A percentile compares a stretch with the other conserved stretches of the same genome.
Conservation (phyloP, 345 rosid species). For the Syzygium jambos region DNA sequence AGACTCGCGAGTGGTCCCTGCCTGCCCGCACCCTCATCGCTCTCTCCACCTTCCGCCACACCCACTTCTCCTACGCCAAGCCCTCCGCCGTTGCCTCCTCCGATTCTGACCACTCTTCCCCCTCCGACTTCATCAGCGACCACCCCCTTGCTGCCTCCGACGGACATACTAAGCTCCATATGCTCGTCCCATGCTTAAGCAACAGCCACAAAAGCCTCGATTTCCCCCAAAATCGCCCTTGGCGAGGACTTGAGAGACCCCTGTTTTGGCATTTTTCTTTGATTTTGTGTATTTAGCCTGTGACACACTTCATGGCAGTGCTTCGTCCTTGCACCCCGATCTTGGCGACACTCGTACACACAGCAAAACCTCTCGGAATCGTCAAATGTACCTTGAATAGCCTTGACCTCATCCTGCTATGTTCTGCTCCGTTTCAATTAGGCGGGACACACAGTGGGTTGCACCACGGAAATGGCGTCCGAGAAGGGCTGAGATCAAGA, state of each 20-base stretch:
- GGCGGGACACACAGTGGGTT: background rate
- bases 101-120: conserved; percentile 75
- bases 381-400: no score
- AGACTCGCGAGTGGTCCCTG: conserved; percentile 88
- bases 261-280: no score
- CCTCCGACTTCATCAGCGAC: conserved; percentile 57
- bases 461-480: background rate
- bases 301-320: no score
- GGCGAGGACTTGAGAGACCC: no score
- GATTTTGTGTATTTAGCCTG: no score
- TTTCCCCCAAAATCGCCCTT: no score
- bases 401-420: no score
- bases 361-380: no score
- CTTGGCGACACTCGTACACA: no score
- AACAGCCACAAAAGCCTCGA: no score
- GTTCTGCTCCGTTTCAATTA: background rate
- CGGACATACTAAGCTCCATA: conserved; percentile 13
- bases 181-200: no score
- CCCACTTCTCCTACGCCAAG: conserved; percentile 56
- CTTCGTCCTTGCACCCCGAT: no score
- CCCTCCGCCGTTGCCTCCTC: conserved; percentile 23
- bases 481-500: background rate
- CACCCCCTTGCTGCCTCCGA: conserved; percentile 94
- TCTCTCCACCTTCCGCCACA: conserved; percentile 84
- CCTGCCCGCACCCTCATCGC: conserved; percentile 88